Base-by-base conservation (phyloP, 1,284 basidiomycete species). In the Moniliophthora roreri region DNA sequence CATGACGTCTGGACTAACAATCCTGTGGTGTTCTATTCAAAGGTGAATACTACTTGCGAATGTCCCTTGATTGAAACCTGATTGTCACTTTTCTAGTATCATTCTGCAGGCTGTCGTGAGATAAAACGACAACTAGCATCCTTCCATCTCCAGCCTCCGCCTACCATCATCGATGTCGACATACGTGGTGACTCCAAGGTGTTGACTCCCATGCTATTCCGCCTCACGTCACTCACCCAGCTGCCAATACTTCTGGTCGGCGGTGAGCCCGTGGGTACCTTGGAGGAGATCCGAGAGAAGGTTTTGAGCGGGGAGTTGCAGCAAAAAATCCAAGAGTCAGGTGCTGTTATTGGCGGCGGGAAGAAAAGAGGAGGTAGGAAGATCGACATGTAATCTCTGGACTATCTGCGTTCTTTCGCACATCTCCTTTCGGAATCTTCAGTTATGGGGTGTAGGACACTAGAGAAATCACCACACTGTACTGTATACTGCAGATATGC, bases 21-120 rank as follows among this genome's bases (percentile, higher is more conserved):
- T 66, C 92, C 92, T 0, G 80, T 93, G 44, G 81, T 94, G 57
- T 72, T 94, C 15, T 87, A 89, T 63, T 81, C 86, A 55, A 89
- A 89, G 75, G 89, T 87, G 71, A 62, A 80, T 48, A 52, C 51
- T 38, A 16, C 20, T 34, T 13, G 5, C 40, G 44, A 8, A 50
- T 40, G 52, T 47, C 51, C 45, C 54, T 9, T 1, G 24, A 34
- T 24, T 18, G 26, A 28, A 50, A 32, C 48, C 21, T 37, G 24
- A 18, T 42, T 2, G 47, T 18, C 36, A 32, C 32, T 41, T 20
- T 37, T 44, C 28, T 45, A 89, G 88, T 65, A 75, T 18, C 82
- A 84, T 66, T 87, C 85, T 0, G 73, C 85, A 0, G 62, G 73
- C 15, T 83, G 85, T 5, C 80, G 90, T 40, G 89, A 91, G 62